Base-by-base conservation (phyloP, 129 eudicot species). In the Helianthus tuberosus region DNA sequence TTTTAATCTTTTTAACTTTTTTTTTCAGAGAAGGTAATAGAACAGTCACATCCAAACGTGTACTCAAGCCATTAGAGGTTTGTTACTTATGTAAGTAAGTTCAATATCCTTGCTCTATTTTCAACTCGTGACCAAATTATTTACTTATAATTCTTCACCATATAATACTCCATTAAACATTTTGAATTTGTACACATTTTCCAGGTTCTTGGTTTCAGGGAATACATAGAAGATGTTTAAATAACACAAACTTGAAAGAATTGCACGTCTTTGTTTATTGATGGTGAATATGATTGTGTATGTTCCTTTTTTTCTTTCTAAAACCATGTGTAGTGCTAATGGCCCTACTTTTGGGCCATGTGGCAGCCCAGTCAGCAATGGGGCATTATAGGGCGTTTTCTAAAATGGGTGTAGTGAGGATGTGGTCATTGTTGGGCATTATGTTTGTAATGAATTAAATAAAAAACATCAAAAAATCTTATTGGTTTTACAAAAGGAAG, bases 11-110 rank as follows among this genome's bases (percentile, higher is more conserved):
- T n/a, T n/a, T n/a, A n/a, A n/a, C n/a, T n/a, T n/a, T 25, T 25
- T 25, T 25, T 25, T 25, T 25, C 29, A 83, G 89, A 77, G 98
- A 90, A 72, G 98, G 90, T 62, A 90, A 81, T 77, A 80, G 82
- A 78, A 94, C 98, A 58, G 90, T 94, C 71, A 97, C 97, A 43
- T 97, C 98, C 46, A 96, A 94, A 72, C 98, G 90, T 74, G 98
- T 94, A 25, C 84, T 94, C 48, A 94, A 94, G 82, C 97, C 98
- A 44, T 80, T 94, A 73, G 86, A 90, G 96, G 98, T 92, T 36
- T 48, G 76, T 47, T 75, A 51, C 5, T 64, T 51, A 14, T 14
- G 12, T 39, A 39, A 27, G 7, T 63, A 74, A 49, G 39, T 9
- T 14, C 16, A 23, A 23, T 48, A 0, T 23, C 58, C 0, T 11